phyloP scores from a whole-genome alignment of 2,329 filamentous ascomycete species.

The Stachybotrys elegans region DNA sequence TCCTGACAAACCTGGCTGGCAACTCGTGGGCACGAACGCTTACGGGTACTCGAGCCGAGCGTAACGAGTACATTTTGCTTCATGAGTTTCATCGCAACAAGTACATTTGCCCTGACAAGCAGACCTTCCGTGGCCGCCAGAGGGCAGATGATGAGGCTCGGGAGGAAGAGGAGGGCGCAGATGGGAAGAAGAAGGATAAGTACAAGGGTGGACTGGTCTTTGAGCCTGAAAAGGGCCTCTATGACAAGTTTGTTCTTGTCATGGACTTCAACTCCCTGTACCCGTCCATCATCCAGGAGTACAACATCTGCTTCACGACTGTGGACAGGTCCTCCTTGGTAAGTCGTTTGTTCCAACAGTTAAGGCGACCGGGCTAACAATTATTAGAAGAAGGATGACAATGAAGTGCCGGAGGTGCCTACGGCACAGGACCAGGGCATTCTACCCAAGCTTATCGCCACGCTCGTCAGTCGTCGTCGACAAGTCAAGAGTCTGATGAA shows the following conservation, averaged over 20 bases:
- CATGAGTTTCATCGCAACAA: constrained; percentile 97
- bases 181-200: constrained; percentile 97
- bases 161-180: constrained; percentile 59
- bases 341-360: constrained; percentile 29
- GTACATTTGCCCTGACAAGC: constrained; percentile 96
- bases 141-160: constrained; percentile 65
- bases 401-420: constrained; percentile 84
- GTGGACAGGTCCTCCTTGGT: constrained; percentile 73
- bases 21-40: constrained; percentile 98
- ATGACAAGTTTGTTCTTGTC: constrained; percentile 96
- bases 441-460: constrained; percentile 84
- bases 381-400: constrained; percentile 62
- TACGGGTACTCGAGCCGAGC: constrained; percentile 91
- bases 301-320: constrained; percentile 98
- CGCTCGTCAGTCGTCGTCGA: constrained; percentile 79
- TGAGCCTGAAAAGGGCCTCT: constrained; percentile 93
- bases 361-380: constrained; percentile 19
- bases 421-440: constrained; percentile 74
- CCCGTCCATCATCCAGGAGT: constrained; percentile 98
- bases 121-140: constrained; percentile 69
- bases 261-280: constrained; percentile 99
- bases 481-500: constrained; percentile 98
- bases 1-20: constrained; percentile 91
- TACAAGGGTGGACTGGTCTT: constrained; percentile 98
- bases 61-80: constrained; percentile 97